Base-by-base conservation (phyloP, 495 filamentous ascomycete species). In the Annulohypoxylon moriforme region DNA sequence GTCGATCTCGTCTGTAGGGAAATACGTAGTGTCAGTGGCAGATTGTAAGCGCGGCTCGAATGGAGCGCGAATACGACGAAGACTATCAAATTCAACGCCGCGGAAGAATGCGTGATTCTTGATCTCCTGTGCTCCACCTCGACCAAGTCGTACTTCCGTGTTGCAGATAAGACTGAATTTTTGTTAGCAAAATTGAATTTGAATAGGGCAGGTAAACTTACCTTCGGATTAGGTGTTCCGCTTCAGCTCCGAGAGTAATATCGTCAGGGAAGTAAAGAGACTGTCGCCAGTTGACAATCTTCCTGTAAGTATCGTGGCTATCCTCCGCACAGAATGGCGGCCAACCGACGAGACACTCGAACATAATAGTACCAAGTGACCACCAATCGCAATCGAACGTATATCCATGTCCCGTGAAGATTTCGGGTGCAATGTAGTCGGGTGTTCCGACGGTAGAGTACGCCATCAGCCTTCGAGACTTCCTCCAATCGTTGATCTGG, bases 321-420 rank as follows among this genome's bases (percentile, higher is more conserved):
- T 98, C 96, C 79, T 98, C 96, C 25, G 95, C 96, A 75, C 96
- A 99, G 89, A 99, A 99, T 4, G 96, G 96, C 59, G 96, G 96
- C 96, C 96, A 99, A 62, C 96, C 96, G 66, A 99, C 94, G 53
- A 98, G 88, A 83, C 96, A 99, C 79, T 99, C 96, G 74, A 98
- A 99, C 96, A 98, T 99, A 82, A 99, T 99, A 33, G 96, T 98
- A 64, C 96, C 96, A 31, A 99, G 86, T 34, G 91, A 94, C 96
- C 96, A 99, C 96, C 96, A 99, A 85, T 99, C 96, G 76, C 96
- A 99, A 75, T 95, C 90, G 73, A 93, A 96, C 44, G 92, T 91
- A 81, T 99, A 99, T 44, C 96, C 96, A 74, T 96, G 91, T 38
- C 96, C 94, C 29, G 91, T 94, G 82, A 99, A 99, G 71, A 99